Percentiles rank a stretch among this genome's conserved stretches.
Conservation (phyloP, 148 eudicot genomes). For the Camellia lanceoleosa region DNA sequence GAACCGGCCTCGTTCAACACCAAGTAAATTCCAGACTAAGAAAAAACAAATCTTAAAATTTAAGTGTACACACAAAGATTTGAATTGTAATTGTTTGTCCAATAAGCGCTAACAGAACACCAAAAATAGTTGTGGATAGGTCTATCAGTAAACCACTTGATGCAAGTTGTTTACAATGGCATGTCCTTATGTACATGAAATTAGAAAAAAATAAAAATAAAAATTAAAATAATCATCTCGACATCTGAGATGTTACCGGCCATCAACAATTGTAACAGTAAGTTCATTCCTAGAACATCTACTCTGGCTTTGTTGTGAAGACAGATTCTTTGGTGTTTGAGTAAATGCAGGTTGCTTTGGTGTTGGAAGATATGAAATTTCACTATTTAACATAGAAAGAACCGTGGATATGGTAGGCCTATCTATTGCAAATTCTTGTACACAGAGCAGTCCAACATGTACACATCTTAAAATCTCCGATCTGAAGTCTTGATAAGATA, state of each 20-base stretch:
- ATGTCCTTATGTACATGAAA: not conserved
- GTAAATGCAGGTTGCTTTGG: constrained; percentile 35
- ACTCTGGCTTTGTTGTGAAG: not conserved
- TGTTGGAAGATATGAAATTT: constrained; percentile 18
- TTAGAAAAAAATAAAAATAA: not conserved
- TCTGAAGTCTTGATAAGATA: not conserved
- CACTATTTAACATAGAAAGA: constrained; percentile 34
- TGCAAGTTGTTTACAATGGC: too few species aligned
- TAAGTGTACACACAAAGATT: too few species aligned
- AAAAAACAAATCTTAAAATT: too few species aligned
- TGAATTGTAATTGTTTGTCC: too few species aligned
- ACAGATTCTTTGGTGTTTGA: not conserved
- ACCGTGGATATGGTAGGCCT: constrained; percentile 38
- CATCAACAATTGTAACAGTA: not conserved
- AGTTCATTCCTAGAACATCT: not conserved
- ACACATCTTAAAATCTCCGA: constrained; percentile 10
- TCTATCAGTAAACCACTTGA: too few species aligned
- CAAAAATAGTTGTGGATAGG: too few species aligned
- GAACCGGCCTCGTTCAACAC: too few species aligned
- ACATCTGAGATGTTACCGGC: not conserved
- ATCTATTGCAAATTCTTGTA: constrained; percentile 33
- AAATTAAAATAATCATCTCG: not conserved
- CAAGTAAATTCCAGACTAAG: too few species aligned
- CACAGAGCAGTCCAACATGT: constrained; percentile 29
- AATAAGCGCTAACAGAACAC: too few species aligned